Evolutionary conservation across 306 rosid species (phyloP).

Genomic region (Ammopiptanthus mongolicus): DNA sequence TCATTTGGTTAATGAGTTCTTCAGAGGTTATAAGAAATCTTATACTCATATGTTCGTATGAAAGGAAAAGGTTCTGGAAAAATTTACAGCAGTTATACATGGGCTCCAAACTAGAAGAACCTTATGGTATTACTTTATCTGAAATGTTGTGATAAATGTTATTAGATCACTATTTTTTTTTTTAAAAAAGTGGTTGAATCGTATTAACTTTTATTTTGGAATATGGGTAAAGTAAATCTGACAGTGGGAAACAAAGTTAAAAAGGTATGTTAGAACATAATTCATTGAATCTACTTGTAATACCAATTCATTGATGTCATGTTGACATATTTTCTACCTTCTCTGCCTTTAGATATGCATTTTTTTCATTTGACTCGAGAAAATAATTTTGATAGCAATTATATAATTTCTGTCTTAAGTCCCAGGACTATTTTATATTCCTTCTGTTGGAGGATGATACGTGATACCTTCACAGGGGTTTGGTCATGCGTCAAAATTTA

Average conservation of each 20-base stretch:
- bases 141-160: not conserved
- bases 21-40: not conserved
- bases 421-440: not conserved
- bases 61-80: not conserved
- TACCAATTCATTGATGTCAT: not conserved
- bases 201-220: not conserved
- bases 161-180: not conserved
- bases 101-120: not conserved
- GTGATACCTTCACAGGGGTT: not conserved
- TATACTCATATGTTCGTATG: not conserved
- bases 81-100: not conserved
- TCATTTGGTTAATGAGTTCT: not conserved
- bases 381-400: not conserved
- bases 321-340: not conserved
- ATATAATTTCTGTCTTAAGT: not conserved
- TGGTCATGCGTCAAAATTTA: not conserved
- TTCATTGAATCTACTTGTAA: not conserved
- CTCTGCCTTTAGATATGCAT: not conserved
- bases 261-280: not conserved
- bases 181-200: not conserved
- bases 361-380: not conserved
- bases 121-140: not conserved
- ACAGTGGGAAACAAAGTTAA: not conserved
- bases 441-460: not conserved
- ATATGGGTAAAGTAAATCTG: not conserved